Conservation (phyloP, 2,329 filamentous ascomycete genomes). For the Ampelomyces quisqualis region DNA sequence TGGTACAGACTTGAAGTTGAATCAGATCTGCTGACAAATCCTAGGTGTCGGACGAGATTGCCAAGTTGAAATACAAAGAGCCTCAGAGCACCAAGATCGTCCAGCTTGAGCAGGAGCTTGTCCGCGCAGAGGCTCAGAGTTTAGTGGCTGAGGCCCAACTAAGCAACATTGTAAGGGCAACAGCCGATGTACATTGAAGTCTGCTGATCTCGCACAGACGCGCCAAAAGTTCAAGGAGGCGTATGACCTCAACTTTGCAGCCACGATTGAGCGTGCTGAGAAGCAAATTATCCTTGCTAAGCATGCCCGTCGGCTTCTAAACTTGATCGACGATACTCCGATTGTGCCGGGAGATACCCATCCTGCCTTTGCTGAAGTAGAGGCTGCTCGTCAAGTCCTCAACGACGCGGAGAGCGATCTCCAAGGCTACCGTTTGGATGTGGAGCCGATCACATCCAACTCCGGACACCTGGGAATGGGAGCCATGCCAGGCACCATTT, state of each 20-base stretch:
- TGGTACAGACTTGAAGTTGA: not conserved
- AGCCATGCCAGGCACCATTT: slow-evolving; percentile 44
- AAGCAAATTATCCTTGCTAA: slow-evolving; percentile 94
- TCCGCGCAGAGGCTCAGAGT: slow-evolving; percentile 92
- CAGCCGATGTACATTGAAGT: not conserved
- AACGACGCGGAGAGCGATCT: slow-evolving; percentile 92
- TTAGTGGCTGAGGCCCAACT: slow-evolving; percentile 95
- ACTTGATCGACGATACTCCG: slow-evolving; percentile 84
- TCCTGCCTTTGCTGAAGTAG: slow-evolving; percentile 64
- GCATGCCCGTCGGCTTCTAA: slow-evolving; percentile 81
- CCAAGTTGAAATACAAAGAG: slow-evolving; percentile 88
- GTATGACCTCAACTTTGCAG: slow-evolving; percentile 82
- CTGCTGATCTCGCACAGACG: slow-evolving; percentile 59
- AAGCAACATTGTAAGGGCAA: slow-evolving; percentile 71
- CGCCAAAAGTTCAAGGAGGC: slow-evolving; percentile 95
- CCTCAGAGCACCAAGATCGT: slow-evolving; percentile 78
- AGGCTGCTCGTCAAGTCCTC: slow-evolving; percentile 77
- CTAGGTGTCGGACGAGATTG: slow-evolving; percentile 83
- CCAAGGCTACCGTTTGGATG: slow-evolving; percentile 65
- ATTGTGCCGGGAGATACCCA: slow-evolving; percentile 82
- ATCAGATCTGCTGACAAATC: slow-evolving; percentile 2
- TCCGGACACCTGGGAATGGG: slow-evolving; percentile 53
- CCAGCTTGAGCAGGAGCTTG: slow-evolving; percentile 91
- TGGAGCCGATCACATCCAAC: slow-evolving; percentile 56
- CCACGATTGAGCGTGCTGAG: slow-evolving; percentile 92